A percentile compares a stretch with the other conserved stretches of the same genome.
Evolutionary conservation across 495 filamentous ascomycete species (phyloP).

Genomic region (Trichodelitschia bisporula): DNA sequence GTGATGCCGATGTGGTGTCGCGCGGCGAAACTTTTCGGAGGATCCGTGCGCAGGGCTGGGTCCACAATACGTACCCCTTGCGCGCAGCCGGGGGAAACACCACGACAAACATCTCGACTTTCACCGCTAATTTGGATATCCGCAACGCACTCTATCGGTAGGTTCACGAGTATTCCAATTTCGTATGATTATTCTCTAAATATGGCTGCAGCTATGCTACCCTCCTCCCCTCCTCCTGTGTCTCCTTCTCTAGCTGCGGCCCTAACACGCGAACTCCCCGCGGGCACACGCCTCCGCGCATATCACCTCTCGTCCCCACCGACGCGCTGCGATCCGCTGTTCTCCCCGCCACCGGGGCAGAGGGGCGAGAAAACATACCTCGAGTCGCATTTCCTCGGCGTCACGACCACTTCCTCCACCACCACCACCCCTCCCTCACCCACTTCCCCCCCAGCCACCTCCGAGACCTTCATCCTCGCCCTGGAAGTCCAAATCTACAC

Average conservation of each 20-base stretch:
- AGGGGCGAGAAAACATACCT: constrained; percentile 52
- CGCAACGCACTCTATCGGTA: no score
- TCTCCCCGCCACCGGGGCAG: constrained; percentile 46
- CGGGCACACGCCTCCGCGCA: constrained; percentile 40
- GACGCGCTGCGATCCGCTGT: constrained; percentile 43
- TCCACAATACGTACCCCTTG: no score
- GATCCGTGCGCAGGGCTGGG: no score
- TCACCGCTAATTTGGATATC: no score
- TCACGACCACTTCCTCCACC: constrained; percentile 19
- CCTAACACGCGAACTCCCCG: constrained; percentile 48
- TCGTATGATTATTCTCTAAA: no score
- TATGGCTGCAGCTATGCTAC: background rate
- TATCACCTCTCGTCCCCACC: constrained; percentile 81
- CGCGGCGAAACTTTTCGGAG: no score
- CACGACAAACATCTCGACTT: no score
- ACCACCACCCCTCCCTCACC: background rate
- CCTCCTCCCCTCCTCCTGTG: constrained; percentile 1
- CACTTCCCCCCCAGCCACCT: no score
- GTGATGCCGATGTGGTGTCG: no score
- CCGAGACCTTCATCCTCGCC: constrained; percentile 32
- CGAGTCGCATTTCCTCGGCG: constrained; percentile 65
- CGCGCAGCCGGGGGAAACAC: no score
- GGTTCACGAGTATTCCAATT: no score
- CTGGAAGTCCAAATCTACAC: constrained; percentile 46
- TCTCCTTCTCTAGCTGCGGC: constrained; percentile 6